Base-by-base conservation (phyloP, 1,284 basidiomycete genomes). In the Pterula multifida region DNA sequence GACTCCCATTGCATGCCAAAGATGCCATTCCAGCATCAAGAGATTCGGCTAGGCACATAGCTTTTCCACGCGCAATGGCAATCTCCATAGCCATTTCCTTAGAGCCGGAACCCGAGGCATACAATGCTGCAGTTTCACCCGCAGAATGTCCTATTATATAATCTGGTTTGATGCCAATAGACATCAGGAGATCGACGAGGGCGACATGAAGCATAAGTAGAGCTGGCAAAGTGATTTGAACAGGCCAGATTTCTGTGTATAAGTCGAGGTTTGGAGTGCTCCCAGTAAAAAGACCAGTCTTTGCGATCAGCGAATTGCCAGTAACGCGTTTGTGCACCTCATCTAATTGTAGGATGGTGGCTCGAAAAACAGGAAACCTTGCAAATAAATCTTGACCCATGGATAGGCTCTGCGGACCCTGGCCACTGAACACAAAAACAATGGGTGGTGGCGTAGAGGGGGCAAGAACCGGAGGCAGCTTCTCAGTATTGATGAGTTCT, bases 181-280 rank as follows among this genome's bases (percentile, higher is more conserved):
- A 57, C 3, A 52, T 49, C 0, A 74, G 56, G 1, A 68, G 57
- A 47, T 75, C 72, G 49, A 67, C 63, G 2, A 72, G 53, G 0
- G 71, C 72, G 3, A 73, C 66, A 53, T 75, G 72, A 50, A 71
- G 49, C 47, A 73, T 68, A 0, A 67, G 58, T 6, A 73, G 50
- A 0, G 69, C 60, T 2, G 68, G 66, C 2, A 69, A 56, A 2
- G 60, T 70, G 9, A 70, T 51, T 53, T 65, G 63, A 2, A 63
- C 59, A 4, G 64, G 62, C 57, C 62, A 64, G 13, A 64, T 56
- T 1, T 53, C 53, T 3, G 56, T 52, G 21, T 23, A 15, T 12
- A 57, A 47, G 24, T 49, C 28, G 28, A 32, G 24, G 0, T 32
- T 36, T 3, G 55, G 52, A 6, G 9, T 44, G n/a, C 19, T 19